Conservation (phyloP, 805 yeast genomes). For the Ogataea populi-albae region DNA sequence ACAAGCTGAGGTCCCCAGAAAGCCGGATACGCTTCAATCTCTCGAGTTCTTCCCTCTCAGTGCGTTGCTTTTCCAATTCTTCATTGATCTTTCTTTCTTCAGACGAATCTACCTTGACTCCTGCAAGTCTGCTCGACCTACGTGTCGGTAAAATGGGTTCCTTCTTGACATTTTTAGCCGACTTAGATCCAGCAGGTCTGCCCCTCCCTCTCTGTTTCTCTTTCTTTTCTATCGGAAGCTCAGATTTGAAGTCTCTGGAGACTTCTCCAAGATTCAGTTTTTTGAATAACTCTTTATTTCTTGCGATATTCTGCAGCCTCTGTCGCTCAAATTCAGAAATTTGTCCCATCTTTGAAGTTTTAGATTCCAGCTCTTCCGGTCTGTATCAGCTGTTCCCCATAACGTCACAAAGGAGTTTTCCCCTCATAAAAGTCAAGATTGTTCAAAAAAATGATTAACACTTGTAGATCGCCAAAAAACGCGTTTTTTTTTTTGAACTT, state of each 20-base stretch:
- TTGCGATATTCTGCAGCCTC: constrained; percentile 72
- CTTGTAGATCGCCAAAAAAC: too few species aligned
- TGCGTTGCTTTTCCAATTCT: constrained; percentile 36
- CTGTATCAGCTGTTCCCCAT: too few species aligned
- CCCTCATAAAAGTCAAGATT: too few species aligned
- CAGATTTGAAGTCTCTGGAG: constrained; percentile 50
- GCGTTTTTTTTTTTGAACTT: neutral
- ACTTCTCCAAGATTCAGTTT: constrained; percentile 65
- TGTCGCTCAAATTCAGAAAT: constrained; percentile 68
- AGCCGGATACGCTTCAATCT: constrained; percentile 58
- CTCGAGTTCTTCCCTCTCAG: constrained; percentile 31
- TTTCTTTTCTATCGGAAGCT: constrained; percentile 29
- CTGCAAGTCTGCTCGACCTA: constrained; percentile 77
- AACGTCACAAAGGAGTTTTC: too few species aligned
- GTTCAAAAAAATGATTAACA: constrained; percentile 1
- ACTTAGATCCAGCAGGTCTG: constrained; percentile 18
- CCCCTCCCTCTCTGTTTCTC: constrained; percentile 28
- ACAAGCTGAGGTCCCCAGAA: constrained; percentile 60
- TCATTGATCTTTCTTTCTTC: constrained; percentile 47
- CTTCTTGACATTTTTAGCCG: constrained; percentile 29
- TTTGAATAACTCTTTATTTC: constrained; percentile 74
- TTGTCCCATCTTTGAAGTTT: constrained; percentile 19
- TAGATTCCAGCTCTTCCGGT: too few species aligned
- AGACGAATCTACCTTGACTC: constrained; percentile 44
- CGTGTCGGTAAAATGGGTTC: constrained; percentile 53